Base-by-base conservation (phyloP, 495 filamentous ascomycete species). In the Cenococcum geophilum region DNA sequence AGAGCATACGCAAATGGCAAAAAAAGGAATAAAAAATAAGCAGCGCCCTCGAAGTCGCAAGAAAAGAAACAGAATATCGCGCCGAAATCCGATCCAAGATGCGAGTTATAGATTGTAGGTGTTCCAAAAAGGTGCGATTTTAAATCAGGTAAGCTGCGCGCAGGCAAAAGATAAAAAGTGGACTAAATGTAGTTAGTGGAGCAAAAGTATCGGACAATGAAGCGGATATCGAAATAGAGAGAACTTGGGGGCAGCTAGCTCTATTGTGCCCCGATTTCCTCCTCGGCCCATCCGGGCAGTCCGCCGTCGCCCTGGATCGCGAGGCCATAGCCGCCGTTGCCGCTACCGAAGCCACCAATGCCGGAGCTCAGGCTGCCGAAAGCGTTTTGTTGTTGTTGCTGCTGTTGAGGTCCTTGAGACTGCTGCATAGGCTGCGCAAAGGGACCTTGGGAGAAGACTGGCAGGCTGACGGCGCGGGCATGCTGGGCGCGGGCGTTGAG, bases 391-490 rank as follows among this genome's bases (percentile, higher is more conserved):
- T 66, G 64, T 16, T 52, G 49, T 22, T 51, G 48, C 22, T 49
- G 45, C 23, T 51, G 48, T 48, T 74, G 68, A 10, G 76, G 69
- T 40, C 62, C 61, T 55, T 69, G 67, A 14, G 61, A 62, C 40
- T 64, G 64, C 58, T 69, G 69, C 54, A 79, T 76, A 22, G 65
- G 56, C 55, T 80, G 79, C 3, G 77, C 77, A 55, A 84, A 80
- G 21, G 77, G 76, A 47, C 83, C 83, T 68, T 85, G 83, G 0
- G 82, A 81, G 70, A 86, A 86, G 5, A 81, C 89, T 0, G 91
- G 91, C 63, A 96, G 75, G 69, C 88, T 92, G 57, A 93, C 89
- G 43, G 91, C 88, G 34, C 91, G 86, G 67, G 83, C 87, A 74
- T 96, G 91, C 65, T 89, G 86, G 27, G 81, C 82, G 40, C 88